Conservation (phyloP, 139 green algal genomes). For the Eudorina sp. region DNA sequence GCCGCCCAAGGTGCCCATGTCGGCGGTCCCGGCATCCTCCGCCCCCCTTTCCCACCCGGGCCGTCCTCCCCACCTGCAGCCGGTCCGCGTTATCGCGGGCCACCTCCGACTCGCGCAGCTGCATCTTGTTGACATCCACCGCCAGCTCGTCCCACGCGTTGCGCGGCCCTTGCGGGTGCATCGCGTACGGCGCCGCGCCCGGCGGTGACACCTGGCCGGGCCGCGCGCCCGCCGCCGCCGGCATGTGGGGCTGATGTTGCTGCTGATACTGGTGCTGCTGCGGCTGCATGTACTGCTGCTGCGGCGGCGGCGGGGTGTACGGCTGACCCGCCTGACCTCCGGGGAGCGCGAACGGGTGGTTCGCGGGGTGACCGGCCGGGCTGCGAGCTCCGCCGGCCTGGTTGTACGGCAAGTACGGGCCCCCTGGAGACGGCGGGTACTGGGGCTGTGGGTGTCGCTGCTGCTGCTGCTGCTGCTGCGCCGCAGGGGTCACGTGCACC, state of each 20-base stretch:
- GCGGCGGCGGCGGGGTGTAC: background rate
- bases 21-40: too few relatives aligned
- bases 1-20: too few relatives aligned
- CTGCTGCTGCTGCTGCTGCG: too few relatives aligned
- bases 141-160: conserved; percentile 53
- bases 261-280: background rate
- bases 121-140: conserved; percentile 56
- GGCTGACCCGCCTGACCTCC: background rate
- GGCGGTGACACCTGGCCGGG: background rate
- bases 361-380: background rate
- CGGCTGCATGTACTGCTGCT: background rate
- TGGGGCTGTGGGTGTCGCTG: conserved; percentile 15
- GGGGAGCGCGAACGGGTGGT: conserved; percentile 28
- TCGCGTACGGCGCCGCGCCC: background rate
- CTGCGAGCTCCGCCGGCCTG: background rate
- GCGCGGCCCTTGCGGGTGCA: background rate
- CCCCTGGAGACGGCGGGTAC: conserved; percentile 13
- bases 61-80: background rate
- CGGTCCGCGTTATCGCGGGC: conserved; percentile 29
- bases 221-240: background rate
- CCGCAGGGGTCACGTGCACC: conserved; percentile 13
- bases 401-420: conserved; percentile 28
- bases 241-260: background rate
- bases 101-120: conserved; percentile 40
- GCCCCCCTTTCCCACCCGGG: background rate